Evolutionary conservation across 2,329 filamentous ascomycete genomes (phyloP), one percentile per base, ranked within the genome.

Genomic region (Xylariales sp.): DNA sequence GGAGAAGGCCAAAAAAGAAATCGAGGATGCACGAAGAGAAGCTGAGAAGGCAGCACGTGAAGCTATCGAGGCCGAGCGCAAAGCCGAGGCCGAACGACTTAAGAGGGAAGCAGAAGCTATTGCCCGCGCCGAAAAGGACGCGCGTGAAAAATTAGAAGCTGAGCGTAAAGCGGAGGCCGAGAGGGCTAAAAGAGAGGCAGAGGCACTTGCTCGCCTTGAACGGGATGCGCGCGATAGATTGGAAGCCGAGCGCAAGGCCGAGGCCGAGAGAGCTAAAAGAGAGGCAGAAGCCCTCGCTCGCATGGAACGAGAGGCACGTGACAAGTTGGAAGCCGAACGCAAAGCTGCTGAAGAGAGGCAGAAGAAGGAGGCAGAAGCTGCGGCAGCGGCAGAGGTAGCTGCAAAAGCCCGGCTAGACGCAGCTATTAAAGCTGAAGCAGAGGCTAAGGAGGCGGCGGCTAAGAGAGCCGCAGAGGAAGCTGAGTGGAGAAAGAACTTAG

Each of bases 381-480:
- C 84, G 62, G 80, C 77, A 30, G 79, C 82, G 1, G 86, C 85
- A 9, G 85, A 88, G 68, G 82, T 84, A 30, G 83, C 84, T 48
- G 82, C 84, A 16, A 72, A 72, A 58, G 64, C 63, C 23, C 80
- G 79, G 41, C 71, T 84, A 36, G 82, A 84, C 56, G 80, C 79
- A 18, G 82, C 81, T 10, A 74, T 84, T 41, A 82, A 56, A 48
- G 69, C 68, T 16, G 70, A 73, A 55, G 62, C 57, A 14, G 71
- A 69, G 8, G 76, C 76, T 0, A 75, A 72, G 46, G 75, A 64
- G 14, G 75, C 73, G 2, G 73, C 72, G 7, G 75, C 72, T 12
- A 74, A 70, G 57, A 73, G 65, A 61, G 75, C 73, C 23, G 75
- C 71, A 34, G 75, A 77, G 54, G 78, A 77, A 34, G 72, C 67